A percentile compares a stretch with the other conserved stretches of the same genome.
These are phyloP conservation scores for Trichomonas vaginalis DNA, from an alignment of 208 protist genomes.

Conservation along the genomic window DNA sequence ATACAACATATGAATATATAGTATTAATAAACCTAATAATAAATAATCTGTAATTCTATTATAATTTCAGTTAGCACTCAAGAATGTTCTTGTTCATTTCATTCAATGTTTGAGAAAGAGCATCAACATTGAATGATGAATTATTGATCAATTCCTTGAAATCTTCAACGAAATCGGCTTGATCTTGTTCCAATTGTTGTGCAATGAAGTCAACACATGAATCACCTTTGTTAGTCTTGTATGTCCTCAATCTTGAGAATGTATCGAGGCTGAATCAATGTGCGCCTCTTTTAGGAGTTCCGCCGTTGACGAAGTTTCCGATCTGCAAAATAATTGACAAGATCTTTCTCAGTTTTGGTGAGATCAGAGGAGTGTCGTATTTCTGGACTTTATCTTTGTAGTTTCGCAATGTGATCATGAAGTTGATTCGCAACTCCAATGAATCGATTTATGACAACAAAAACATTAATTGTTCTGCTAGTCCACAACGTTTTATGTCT, in stretches of 20 bases:
- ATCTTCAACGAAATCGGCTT: background rate
- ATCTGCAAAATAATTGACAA: background rate
- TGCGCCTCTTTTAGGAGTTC: background rate
- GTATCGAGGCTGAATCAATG: background rate
- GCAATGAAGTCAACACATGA: background rate
- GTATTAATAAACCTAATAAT: no score
- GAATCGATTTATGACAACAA: background rate
- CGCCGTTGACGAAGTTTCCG: conserved; percentile 11
- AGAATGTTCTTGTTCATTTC: background rate
- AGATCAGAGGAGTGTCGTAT: background rate
- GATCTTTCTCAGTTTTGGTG: background rate
- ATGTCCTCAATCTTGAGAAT: background rate
- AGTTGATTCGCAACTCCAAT: background rate
- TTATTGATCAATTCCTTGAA: background rate
- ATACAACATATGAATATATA: no score
- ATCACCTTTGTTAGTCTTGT: background rate
- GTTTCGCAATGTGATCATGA: background rate
- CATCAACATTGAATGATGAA: background rate
- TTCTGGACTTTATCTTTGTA: background rate
- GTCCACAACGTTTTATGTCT: background rate
- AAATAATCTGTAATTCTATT: no score
- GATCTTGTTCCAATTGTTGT: background rate
- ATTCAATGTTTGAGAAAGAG: background rate
- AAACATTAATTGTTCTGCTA: background rate
- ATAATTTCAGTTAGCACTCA: no score